Percentiles rank a stretch among this genome's conserved stretches.
Conservation (phyloP, 2,329 filamentous ascomycete species). For the Simplicillium aogashimaense region DNA sequence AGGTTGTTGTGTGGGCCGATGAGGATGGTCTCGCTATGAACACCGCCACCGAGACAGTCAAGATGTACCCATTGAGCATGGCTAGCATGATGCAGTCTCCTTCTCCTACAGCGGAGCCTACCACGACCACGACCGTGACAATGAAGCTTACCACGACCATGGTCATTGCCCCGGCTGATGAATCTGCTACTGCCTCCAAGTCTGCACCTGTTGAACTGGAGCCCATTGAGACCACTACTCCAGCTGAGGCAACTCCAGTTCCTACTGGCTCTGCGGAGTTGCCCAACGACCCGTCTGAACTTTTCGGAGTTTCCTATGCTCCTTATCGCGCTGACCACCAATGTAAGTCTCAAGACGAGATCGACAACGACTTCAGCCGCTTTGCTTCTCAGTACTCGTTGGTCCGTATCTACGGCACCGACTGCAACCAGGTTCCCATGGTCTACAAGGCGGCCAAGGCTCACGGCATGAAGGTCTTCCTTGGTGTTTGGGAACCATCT, state of each 20-base stretch:
- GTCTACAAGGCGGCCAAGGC: slow-evolving; percentile 53
- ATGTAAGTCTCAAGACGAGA: slow-evolving; percentile 58
- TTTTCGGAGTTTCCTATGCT: slow-evolving; percentile 36
- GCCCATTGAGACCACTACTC: not conserved
- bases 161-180: not conserved
- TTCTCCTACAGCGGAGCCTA: not conserved
- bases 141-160: slow-evolving; percentile 2
- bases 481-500: slow-evolving; percentile 60
- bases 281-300: slow-evolving; percentile 7
- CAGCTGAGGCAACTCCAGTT: not conserved
- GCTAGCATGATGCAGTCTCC: not conserved
- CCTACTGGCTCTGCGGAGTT: not conserved
- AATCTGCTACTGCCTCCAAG: no score
- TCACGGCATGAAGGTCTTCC: slow-evolving; percentile 61
- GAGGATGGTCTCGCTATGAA: slow-evolving; percentile 40
- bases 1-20: slow-evolving; percentile 52
- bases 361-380: slow-evolving; percentile 53
- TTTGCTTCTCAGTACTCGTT: slow-evolving; percentile 45
- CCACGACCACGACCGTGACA: slow-evolving; percentile 1
- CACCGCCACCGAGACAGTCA: slow-evolving; percentile 27
- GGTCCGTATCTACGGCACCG: slow-evolving; percentile 70
- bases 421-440: slow-evolving; percentile 62
- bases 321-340: slow-evolving; percentile 38
- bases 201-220: not conserved
- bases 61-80: slow-evolving; percentile 9